These are phyloP conservation scores for Tolypocladium album DNA, from an alignment of 2,329 filamentous ascomycete genomes.

Conservation along the genomic window DNA sequence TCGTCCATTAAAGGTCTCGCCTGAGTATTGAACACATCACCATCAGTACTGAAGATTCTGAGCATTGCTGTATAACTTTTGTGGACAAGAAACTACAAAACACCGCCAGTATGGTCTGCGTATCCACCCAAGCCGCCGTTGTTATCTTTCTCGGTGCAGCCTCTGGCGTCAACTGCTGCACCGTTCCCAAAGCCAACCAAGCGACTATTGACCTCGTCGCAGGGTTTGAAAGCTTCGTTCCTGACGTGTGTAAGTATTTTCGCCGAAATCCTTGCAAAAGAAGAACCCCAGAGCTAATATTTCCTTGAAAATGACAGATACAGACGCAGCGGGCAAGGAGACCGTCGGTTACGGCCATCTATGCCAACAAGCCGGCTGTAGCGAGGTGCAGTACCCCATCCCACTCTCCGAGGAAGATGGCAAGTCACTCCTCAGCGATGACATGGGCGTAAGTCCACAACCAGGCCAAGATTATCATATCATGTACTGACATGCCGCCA, in stretches of 20 bases:
- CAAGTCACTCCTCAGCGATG: neutral
- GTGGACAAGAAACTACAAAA: neutral
- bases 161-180: neutral
- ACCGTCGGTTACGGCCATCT: neutral
- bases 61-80: neutral
- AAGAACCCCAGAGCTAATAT: neutral
- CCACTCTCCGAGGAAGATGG: neutral
- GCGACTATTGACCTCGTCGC: neutral
- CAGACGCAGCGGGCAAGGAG: neutral
- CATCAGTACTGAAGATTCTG: neutral
- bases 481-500: neutral
- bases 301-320: neutral
- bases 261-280: neutral
- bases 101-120: neutral
- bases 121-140: neutral
- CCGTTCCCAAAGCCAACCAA: neutral
- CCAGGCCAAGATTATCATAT: neutral
- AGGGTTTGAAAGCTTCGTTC: neutral
- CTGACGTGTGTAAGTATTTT: neutral
- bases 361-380: neutral
- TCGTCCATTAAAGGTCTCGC: too few relatives aligned
- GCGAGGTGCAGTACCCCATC: neutral
- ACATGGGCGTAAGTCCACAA: neutral
- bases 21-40: neutral
- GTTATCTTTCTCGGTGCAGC: neutral